Conservation (phyloP, 1,284 basidiomycete genomes). For the Pholiota adiposa region DNA sequence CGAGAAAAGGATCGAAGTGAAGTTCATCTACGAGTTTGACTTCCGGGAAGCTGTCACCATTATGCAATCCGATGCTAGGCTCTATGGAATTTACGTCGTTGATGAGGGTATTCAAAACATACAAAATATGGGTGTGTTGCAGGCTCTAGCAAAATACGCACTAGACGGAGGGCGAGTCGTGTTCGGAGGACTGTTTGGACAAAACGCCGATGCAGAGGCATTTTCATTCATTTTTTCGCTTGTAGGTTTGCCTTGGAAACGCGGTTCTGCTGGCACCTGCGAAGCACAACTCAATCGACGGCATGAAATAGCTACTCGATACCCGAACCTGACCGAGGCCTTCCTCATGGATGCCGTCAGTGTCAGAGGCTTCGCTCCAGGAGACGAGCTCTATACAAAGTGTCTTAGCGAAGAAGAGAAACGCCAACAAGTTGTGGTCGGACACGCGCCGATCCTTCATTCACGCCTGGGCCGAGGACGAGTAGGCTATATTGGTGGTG, state of each 20-base stretch:
- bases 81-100: constrained; percentile 33
- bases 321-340: constrained; percentile 20
- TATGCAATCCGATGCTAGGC: constrained; percentile 27
- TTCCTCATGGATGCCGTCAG: constrained; percentile 24
- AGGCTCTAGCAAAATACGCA: constrained; percentile 29
- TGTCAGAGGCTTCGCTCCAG: constrained; percentile 15
- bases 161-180: constrained; percentile 34
- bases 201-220: constrained; percentile 4
- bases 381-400: constrained; percentile 19
- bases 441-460: constrained; percentile 30
- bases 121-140: constrained; percentile 24
- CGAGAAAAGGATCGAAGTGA: constrained; percentile 25
- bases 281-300: constrained; percentile 13
- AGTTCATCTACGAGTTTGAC: constrained; percentile 18
- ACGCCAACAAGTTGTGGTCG: not conserved
- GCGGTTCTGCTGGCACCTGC: constrained; percentile 1
- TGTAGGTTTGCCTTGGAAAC: constrained; percentile 23
- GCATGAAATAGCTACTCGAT: constrained; percentile 15
- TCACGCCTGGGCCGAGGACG: constrained; percentile 28
- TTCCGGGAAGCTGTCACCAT: constrained; percentile 25
- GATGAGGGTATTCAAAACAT: constrained; percentile 29
- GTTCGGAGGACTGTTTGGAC: constrained; percentile 32
- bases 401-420: not conserved
- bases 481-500: constrained; percentile 37
- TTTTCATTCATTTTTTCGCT: constrained; percentile 16